Evolutionary conservation across 1,139 yeast species (phyloP).

Genomic region (Nakaseomyces delphensis): DNA sequence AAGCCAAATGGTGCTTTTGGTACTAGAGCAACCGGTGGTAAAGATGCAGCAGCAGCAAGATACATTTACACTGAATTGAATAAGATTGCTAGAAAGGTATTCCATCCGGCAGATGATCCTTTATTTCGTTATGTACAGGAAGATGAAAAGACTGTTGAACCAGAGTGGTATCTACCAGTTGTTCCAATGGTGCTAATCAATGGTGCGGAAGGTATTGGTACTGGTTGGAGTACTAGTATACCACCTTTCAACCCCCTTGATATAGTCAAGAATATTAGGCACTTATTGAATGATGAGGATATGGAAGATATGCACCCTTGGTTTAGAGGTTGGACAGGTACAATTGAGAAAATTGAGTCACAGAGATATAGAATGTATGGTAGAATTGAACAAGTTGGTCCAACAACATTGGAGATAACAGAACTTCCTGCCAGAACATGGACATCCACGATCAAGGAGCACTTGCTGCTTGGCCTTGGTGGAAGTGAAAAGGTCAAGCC

Average conservation of each 20-base stretch:
- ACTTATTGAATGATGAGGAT: conserved; percentile 66
- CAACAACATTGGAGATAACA: conserved; percentile 74
- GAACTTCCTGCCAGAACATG: conserved; percentile 91
- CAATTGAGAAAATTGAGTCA: conserved; percentile 50
- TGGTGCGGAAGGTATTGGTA: conserved; percentile 98
- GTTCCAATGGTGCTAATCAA: conserved; percentile 88
- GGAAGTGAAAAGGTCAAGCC: conserved; percentile 65
- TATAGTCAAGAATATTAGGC: conserved; percentile 62
- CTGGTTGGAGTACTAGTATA: conserved; percentile 96
- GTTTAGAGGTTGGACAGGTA: conserved; percentile 95
- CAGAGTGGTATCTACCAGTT: conserved; percentile 91
- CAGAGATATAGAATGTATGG: conserved; percentile 75
- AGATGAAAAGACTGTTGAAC: conserved; percentile 91
- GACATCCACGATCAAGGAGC: conserved; percentile 87
- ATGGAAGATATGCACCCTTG: conserved; percentile 77
- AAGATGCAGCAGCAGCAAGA: conserved; percentile 97
- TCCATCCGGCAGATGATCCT: conserved; percentile 74
- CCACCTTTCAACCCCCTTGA: conserved; percentile 88
- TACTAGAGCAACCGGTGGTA: conserved; percentile 95
- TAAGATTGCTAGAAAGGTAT: conserved; percentile 64
- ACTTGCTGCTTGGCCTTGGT: conserved; percentile 58
- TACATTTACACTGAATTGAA: conserved; percentile 85
- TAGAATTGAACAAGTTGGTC: conserved; percentile 70
- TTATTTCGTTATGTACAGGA: conserved; percentile 76
- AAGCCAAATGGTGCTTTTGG: conserved; percentile 96